Conservation (phyloP, 2,329 filamentous ascomycete genomes). For the Scopulariopsis brevicaulis region DNA sequence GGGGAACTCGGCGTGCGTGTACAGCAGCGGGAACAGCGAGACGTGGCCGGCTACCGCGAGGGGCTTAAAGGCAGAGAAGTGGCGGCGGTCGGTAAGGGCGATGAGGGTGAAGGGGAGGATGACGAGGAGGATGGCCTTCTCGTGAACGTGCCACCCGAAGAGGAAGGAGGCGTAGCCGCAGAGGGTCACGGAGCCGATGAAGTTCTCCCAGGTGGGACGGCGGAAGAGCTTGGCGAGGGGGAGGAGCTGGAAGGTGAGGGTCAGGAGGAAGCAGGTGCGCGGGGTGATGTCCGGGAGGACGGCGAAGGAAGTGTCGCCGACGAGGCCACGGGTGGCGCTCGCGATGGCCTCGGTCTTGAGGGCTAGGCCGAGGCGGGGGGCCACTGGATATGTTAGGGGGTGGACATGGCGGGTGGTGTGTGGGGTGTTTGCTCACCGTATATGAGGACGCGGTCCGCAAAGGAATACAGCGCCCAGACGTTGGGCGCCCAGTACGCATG, state of each 20-base stretch:
- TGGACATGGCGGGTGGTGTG: background rate
- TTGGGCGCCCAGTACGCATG: slow-evolving; percentile 99
- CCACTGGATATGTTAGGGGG: slow-evolving; percentile 41
- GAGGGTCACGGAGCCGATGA: slow-evolving; percentile 79
- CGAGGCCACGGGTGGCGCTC: slow-evolving; percentile 84
- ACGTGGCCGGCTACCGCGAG: slow-evolving; percentile 90
- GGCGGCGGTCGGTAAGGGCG: slow-evolving; percentile 78
- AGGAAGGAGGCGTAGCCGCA: slow-evolving; percentile 95
- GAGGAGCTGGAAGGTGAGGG: slow-evolving; percentile 69
- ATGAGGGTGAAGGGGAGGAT: slow-evolving; percentile 93
- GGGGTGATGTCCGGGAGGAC: slow-evolving; percentile 82
- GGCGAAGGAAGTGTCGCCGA: slow-evolving; percentile 89
- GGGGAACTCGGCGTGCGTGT: slow-evolving; percentile 84
- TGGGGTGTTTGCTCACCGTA: slow-evolving; percentile 43
- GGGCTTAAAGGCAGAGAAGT: slow-evolving; percentile 84
- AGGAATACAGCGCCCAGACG: slow-evolving; percentile 93
- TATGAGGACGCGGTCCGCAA: slow-evolving; percentile 74
- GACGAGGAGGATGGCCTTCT: slow-evolving; percentile 89
- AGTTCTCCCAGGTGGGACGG: slow-evolving; percentile 74
- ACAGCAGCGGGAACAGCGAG: slow-evolving; percentile 86
- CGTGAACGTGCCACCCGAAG: slow-evolving; percentile 97
- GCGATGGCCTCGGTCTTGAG: slow-evolving; percentile 66
- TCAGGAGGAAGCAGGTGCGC: slow-evolving; percentile 68
- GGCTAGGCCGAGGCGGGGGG: slow-evolving; percentile 65
- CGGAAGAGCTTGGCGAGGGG: slow-evolving; percentile 75